Conservation (phyloP, 164 flowering plant genomes). For the Platanus orientalis region DNA sequence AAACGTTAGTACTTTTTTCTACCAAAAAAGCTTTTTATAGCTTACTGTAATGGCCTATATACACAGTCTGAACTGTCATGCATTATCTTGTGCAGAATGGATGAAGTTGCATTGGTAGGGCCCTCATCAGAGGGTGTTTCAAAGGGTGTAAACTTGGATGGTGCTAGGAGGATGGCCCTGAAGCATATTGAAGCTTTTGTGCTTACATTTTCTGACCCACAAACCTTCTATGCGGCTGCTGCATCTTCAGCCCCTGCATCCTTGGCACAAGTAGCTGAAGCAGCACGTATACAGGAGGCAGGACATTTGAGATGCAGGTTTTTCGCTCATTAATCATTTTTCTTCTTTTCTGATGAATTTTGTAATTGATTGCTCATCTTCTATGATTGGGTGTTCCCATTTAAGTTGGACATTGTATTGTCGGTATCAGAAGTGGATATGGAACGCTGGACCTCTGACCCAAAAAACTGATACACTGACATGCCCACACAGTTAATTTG, state of each 20-base stretch:
- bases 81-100: slow-evolving; percentile 60
- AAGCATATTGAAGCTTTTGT: slow-evolving; percentile 83
- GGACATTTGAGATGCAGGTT: slow-evolving; percentile 99
- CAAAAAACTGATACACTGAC: no score
- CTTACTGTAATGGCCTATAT: neutral
- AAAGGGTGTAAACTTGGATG: slow-evolving; percentile 70
- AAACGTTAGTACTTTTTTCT: no score
- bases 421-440: no score
- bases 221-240: slow-evolving; percentile 73
- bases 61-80: slow-evolving; percentile 1
- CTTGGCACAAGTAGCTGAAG: slow-evolving; percentile 69
- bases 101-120: slow-evolving; percentile 60
- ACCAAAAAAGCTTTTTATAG: no score
- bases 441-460: no score
- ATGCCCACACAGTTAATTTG: no score
- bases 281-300: slow-evolving; percentile 88
- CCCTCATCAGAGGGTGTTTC: slow-evolving; percentile 59
- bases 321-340: neutral
- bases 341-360: neutral
- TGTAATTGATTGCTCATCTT: neutral
- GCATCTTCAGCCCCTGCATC: slow-evolving; percentile 79
- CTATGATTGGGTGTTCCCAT: neutral
- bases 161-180: slow-evolving; percentile 77
- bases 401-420: no score
- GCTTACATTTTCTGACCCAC: slow-evolving; percentile 64